Evolutionary conservation across 2,329 filamentous ascomycete species (phyloP), one percentile per base, ranked within the genome.

Genomic region (Fusarium brachygibbosum): DNA sequence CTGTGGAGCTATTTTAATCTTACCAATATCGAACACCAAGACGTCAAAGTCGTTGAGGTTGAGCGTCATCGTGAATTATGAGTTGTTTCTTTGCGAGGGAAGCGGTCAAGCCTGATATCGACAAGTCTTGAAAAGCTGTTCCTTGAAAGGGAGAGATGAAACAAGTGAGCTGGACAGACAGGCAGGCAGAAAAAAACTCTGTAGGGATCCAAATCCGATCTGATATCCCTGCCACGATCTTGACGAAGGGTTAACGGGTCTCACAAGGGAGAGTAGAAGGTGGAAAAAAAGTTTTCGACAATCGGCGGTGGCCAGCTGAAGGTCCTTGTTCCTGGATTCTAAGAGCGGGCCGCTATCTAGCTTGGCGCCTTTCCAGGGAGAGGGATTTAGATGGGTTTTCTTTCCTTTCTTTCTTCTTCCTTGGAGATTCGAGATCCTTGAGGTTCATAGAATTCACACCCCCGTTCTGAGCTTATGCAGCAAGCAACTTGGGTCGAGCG

Each of bases 21-120:
- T 78, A 80, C 79, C 79, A 68, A 80, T 80, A 45, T 80, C 79
- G 48, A 80, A 79, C 29, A 80, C 65, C 31, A 80, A 58, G 25
- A 79, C 71, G 51, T 79, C 75, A 55, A 74, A 76, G 34, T 75
- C 68, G 45, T 68, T 71, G 41, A 79, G 73, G 51, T 70, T 74
- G 58, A 68, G 65, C 45, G 70, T 64, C 71, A 75, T 70, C 28
- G 61, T 66, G 48, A 48, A 42, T 28, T 31, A 44, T 32, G 50
- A 57, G 45, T 44, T 52, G 35, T 48, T 51, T 68, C 60, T 42
- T 25, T 25, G 23, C 54, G 67, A 58, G 41, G 55, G 6, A 54
- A 66, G 64, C 68, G 68, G 66, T 67, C 63, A 73, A 52, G 57
- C 54, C 44, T 56, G 61, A 59, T 57, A 53, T 60, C 31, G 58